Conservation (phyloP, 805 yeast genomes). For the Candida nemodendra region DNA sequence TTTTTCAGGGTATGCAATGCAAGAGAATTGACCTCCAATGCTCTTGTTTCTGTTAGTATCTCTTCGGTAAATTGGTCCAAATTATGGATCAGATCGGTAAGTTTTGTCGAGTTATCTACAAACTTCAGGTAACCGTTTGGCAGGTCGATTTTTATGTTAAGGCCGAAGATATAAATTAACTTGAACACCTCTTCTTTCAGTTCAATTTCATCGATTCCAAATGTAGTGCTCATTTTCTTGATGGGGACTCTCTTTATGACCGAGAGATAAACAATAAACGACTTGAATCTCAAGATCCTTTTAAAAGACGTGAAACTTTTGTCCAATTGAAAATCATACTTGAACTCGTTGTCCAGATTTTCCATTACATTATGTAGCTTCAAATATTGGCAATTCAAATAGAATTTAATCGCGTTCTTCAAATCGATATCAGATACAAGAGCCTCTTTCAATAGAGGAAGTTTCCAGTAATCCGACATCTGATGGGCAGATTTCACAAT, state of each 20-base stretch:
- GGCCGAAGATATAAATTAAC: conserved; percentile 21
- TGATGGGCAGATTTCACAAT: conserved; percentile 14
- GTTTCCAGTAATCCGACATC: conserved; percentile 11
- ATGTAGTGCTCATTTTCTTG: conserved; percentile 19
- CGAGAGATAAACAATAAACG: conserved; percentile 34
- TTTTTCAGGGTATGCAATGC: conserved; percentile 13
- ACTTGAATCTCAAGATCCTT: conserved; percentile 29
- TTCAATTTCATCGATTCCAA: conserved; percentile 16
- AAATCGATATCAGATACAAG: conserved; percentile 22
- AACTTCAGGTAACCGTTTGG: conserved; percentile 12
- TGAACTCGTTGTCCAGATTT: conserved; percentile 10
- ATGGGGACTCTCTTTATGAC: conserved; percentile 24
- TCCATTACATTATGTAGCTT: conserved; percentile 18
- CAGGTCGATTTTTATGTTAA: conserved; percentile 27
- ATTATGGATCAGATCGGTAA: conserved; percentile 2
- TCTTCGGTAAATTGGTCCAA: conserved; percentile 12
- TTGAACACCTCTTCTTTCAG: conserved; percentile 20
- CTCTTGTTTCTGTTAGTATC: conserved; percentile 16
- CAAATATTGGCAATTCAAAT: conserved; percentile 28
- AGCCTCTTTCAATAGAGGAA: conserved; percentile 14
- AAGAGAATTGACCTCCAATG: conserved; percentile 18
- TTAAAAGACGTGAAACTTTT: conserved; percentile 25
- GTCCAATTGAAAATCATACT: conserved; percentile 23
- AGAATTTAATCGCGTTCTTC: conserved; percentile 23
- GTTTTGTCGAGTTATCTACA: conserved; percentile 1